Base-by-base conservation (phyloP, 78 protist species). In the Dictyostelium firmibasis region DNA sequence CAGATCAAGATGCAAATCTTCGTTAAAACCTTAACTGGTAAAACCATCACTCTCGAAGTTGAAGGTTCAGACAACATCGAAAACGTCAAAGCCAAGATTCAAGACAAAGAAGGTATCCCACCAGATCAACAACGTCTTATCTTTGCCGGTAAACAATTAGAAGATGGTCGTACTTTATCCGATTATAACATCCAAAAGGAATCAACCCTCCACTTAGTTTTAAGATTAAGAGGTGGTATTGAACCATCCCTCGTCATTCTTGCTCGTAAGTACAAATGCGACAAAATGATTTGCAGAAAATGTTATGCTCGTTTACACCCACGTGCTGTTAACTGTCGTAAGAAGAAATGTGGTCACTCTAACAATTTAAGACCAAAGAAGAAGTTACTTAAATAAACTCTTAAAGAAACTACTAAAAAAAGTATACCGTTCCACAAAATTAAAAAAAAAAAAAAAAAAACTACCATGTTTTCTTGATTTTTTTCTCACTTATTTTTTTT, bases 331-430 rank as follows among this genome's bases (percentile, higher is more conserved):
- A 98, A 98, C 99, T 99, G 99, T 99, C 97, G 99, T 87, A 99
- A 98, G 98, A 98, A 98, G 99, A 98, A 98, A 98, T 99, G 99
- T 96, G 99, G 99, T 4, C 99, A 98, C 99, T 96, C 99, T 98
- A 98, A 78, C 97, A 64, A 97, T 84, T 98, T 99, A 78, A 99
- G 99, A 96, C 97, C 97, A 93, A 99, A 99, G 99, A 99, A 99
- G 99, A 98, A 99, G 98, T 44, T 86, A 31, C 85, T 99, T 50
- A 99, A 99, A 97, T 99, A 98, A 98, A 62, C 25, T 53, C 64
- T 20, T 53, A 53, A 53, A 50, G 60, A 50, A 53, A 53, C 18
- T 53, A 53, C 64, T 53, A 53, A 53, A 53, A 53, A 53, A 53
- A 53, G 64, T 53, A 53, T 53, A 53, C 25, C 20, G 25, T 53